phyloP scores from a whole-genome alignment of 371 early-diverging fungal genomes.

The Dichotomocladium elegans region DNA sequence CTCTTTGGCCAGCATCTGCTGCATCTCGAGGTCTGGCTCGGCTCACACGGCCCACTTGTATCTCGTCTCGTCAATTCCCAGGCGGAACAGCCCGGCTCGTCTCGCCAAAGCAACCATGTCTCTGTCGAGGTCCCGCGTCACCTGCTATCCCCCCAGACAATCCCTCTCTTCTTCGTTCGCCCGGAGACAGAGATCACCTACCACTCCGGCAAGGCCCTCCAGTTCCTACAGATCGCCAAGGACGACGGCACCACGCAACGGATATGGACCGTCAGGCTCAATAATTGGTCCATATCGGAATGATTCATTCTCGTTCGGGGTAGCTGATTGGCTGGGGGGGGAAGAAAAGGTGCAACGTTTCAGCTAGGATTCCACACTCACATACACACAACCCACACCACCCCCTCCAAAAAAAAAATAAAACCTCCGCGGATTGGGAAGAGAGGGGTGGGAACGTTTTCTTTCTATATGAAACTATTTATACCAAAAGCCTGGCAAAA shows the following conservation, averaged over 20 bases:
- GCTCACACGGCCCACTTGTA: slow-evolving; percentile 29
- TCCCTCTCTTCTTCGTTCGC: slow-evolving; percentile 26
- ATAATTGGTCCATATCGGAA: background rate
- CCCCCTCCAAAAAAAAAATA: too few relatives aligned
- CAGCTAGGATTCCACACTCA: too few relatives aligned
- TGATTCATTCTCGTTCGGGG: too few relatives aligned
- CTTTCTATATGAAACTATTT: too few relatives aligned
- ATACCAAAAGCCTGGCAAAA: too few relatives aligned
- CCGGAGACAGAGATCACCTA: slow-evolving; percentile 32
- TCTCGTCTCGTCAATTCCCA: slow-evolving; percentile 17
- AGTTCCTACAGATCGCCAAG: slow-evolving; percentile 2
- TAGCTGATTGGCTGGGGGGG: too few relatives aligned
- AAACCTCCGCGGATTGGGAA: too few relatives aligned
- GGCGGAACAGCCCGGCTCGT: slow-evolving; percentile 15
- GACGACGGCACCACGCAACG: too few relatives aligned
- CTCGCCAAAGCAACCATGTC: slow-evolving; percentile 25
- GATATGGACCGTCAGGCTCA: background rate
- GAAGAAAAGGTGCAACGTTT: too few relatives aligned
- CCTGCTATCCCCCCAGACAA: background rate
- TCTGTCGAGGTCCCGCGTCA: slow-evolving; percentile 11
- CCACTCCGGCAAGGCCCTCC: slow-evolving; percentile 32
- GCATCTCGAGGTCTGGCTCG: slow-evolving; percentile 37
- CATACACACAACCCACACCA: too few relatives aligned
- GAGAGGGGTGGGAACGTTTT: too few relatives aligned
- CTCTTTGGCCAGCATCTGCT: slow-evolving; percentile 29